Evolutionary conservation across 2,329 filamentous ascomycete species (phyloP).

Genomic region (Trematosphaeria pertusa): DNA sequence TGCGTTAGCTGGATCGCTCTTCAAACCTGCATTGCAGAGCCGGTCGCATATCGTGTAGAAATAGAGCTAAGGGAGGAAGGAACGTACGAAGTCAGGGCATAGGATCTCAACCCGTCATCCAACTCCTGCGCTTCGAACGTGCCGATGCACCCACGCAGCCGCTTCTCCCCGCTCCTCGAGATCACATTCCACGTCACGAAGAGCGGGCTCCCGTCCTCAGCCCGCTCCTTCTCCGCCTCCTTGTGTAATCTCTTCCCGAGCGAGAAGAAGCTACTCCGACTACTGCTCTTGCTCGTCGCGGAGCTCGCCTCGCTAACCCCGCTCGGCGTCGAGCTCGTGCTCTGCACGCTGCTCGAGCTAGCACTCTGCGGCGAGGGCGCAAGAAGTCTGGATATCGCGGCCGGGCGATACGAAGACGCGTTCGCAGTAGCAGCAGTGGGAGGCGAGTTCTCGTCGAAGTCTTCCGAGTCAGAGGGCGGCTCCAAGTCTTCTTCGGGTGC

Average conservation of each 20-base stretch:
- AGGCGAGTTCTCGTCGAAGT: constrained; percentile 9
- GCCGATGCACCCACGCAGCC: constrained; percentile 91
- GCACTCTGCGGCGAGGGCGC: constrained; percentile 50
- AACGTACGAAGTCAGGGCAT: constrained; percentile 78
- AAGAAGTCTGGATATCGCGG: constrained; percentile 54
- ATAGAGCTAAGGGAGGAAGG: constrained; percentile 1
- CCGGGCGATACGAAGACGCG: constrained; percentile 43
- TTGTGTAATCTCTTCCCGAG: constrained; percentile 32
- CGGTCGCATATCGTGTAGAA: no score
- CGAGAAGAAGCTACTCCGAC: constrained; percentile 42
- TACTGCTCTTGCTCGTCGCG: constrained; percentile 50
- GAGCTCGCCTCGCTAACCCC: constrained; percentile 52
- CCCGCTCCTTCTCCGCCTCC: constrained; percentile 22
- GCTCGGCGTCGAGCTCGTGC: constrained; percentile 56
- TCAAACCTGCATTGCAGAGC: no score
- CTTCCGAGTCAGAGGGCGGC: constrained; percentile 29
- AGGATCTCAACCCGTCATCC: constrained; percentile 74
- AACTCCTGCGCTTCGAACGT: constrained; percentile 85
- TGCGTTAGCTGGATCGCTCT: no score
- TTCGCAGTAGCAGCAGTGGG: constrained; percentile 19
- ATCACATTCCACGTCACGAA: constrained; percentile 96
- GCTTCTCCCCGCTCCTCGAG: constrained; percentile 64
- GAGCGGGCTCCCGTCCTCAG: constrained; percentile 68
- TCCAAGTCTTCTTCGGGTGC: constrained; percentile 44
- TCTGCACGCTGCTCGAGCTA: constrained; percentile 56